Conservation (phyloP, 2,329 filamentous ascomycete species). For the Fusarium tricinctum region DNA sequence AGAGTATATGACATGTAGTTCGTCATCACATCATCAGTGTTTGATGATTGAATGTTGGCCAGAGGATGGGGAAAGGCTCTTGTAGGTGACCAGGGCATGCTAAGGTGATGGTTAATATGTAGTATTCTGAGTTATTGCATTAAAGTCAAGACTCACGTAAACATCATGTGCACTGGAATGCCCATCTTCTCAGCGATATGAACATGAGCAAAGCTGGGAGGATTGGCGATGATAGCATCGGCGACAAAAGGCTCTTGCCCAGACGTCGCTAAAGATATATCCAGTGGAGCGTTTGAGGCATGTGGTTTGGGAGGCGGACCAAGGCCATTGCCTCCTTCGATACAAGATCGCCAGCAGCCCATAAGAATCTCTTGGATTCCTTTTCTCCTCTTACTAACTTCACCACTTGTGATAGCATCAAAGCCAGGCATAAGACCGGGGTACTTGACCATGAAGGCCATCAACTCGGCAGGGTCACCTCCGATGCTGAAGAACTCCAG, state of each 20-base stretch:
- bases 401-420: conserved; percentile 80
- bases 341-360: conserved; percentile 89
- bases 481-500: conserved; percentile 83
- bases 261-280: conserved; percentile 49
- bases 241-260: conserved; percentile 79
- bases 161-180: conserved; percentile 87
- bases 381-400: conserved; percentile 79
- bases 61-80: conserved; percentile 88
- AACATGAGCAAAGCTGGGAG: conserved; percentile 81
- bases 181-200: conserved; percentile 82
- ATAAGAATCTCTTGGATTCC: conserved; percentile 85
- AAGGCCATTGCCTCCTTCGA: conserved; percentile 80
- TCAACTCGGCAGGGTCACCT: conserved; percentile 80
- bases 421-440: conserved; percentile 88
- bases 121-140: conserved; percentile 46
- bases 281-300: conserved; percentile 62
- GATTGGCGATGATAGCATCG: conserved; percentile 84
- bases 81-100: conserved; percentile 92
- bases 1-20: conserved; percentile 88
- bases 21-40: conserved; percentile 80
- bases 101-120: conserved; percentile 62
- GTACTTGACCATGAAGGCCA: conserved; percentile 94
- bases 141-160: conserved; percentile 74
- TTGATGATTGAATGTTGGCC: conserved; percentile 82
- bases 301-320: conserved; percentile 64